These are phyloP conservation scores for Aspergillus ostianus DNA, from an alignment of 495 filamentous ascomycete genomes.

Conservation along the genomic window DNA sequence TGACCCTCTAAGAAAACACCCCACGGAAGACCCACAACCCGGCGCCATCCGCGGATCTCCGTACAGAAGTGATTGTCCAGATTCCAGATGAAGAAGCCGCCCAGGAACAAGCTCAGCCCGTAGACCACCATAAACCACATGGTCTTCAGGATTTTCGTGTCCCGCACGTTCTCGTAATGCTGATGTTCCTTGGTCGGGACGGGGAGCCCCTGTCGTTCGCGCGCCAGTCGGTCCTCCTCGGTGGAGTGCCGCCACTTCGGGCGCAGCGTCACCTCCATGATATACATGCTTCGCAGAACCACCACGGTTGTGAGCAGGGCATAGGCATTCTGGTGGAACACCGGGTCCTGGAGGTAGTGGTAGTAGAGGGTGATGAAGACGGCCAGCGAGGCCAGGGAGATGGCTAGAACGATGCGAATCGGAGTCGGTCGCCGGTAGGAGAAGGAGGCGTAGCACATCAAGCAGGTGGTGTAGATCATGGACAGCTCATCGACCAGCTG, in stretches of 20 bases:
- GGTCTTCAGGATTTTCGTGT: constrained; percentile 58
- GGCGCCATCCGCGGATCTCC: constrained; percentile 66
- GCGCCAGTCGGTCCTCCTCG: constrained; percentile 43
- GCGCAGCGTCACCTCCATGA: constrained; percentile 81
- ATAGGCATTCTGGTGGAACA: constrained; percentile 90
- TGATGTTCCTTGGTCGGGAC: constrained; percentile 43
- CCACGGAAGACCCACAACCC: constrained; percentile 80
- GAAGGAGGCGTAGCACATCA: constrained; percentile 91
- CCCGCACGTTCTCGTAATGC: constrained; percentile 51
- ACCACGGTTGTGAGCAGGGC: constrained; percentile 75
- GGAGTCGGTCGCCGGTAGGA: constrained; percentile 60
- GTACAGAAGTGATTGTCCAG: constrained; percentile 82
- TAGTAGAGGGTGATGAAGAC: constrained; percentile 89
- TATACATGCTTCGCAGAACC: constrained; percentile 77
- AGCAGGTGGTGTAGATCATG: constrained; percentile 96
- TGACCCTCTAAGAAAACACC: constrained; percentile 87
- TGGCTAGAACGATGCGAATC: constrained; percentile 58
- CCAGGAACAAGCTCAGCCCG: constrained; percentile 74
- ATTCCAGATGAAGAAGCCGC: constrained; percentile 84
- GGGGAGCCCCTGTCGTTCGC: constrained; percentile 38
- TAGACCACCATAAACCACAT: constrained; percentile 76
- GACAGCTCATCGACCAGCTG: constrained; percentile 94
- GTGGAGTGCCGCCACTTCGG: constrained; percentile 49
- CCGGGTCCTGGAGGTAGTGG: constrained; percentile 87
- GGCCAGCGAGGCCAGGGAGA: constrained; percentile 60